Conservation (phyloP, 306 rosid genomes). For the Prunus mongolica region DNA sequence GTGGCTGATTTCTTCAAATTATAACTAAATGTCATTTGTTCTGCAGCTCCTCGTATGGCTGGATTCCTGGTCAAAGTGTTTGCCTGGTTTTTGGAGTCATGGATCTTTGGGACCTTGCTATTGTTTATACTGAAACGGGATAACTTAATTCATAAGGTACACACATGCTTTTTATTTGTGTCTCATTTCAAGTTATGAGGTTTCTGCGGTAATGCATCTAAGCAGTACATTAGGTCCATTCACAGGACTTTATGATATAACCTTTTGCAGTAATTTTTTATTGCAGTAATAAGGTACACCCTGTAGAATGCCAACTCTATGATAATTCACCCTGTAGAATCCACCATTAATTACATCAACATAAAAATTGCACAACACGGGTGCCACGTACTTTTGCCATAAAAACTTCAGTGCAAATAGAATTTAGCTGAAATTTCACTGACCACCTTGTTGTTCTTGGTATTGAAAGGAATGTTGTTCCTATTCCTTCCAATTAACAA, state of each 20-base stretch:
- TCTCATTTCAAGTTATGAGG: not conserved
- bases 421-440: not conserved
- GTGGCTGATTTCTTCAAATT: not conserved
- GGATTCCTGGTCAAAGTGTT: slow-evolving; percentile 67
- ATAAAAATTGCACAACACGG: too few species aligned
- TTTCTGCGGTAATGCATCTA: too few species aligned
- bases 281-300: too few species aligned
- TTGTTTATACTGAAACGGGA: slow-evolving; percentile 58
- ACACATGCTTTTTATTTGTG: not conserved
- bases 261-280: too few species aligned
- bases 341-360: too few species aligned
- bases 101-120: slow-evolving; percentile 60
- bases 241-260: not conserved
- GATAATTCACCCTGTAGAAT: too few species aligned
- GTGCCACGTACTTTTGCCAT: too few species aligned
- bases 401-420: not conserved
- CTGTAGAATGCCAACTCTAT: too few species aligned
- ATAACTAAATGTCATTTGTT: not conserved
- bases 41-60: slow-evolving; percentile 82
- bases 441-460: too few species aligned
- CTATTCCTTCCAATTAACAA: too few species aligned
- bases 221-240: not conserved
- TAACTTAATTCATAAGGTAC: slow-evolving; percentile 75
- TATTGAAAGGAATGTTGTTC: too few species aligned
- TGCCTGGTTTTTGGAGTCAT: slow-evolving; percentile 58